A percentile compares a stretch with the other conserved stretches of the same genome.
phyloP scores from a whole-genome alignment of 2,329 filamentous ascomycete species.

The Penicillium sp. region DNA sequence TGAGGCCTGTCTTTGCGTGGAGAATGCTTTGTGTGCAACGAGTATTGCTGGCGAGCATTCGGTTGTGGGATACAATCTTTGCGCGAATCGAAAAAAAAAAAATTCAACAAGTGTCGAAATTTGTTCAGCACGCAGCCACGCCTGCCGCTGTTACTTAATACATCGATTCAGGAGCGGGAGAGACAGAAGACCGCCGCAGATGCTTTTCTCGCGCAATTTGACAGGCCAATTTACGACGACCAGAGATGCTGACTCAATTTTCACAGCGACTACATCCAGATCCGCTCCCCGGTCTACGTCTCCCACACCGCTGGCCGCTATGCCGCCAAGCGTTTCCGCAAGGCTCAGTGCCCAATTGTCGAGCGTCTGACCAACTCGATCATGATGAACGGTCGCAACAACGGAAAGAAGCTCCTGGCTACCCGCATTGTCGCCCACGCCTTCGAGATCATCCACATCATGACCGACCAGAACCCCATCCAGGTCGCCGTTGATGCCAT shows the following conservation, averaged over 20 bases:
- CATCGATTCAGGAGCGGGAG: neutral
- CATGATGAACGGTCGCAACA: conserved; percentile 99
- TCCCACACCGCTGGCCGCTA: conserved; percentile 98
- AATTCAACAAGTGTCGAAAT: neutral
- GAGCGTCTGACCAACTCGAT: conserved; percentile 99
- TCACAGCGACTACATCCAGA: conserved; percentile 97
- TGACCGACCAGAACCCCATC: conserved; percentile 99
- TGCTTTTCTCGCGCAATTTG: neutral
- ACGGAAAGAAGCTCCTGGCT: conserved; percentile 99
- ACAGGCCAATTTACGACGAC: neutral
- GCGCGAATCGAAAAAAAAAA: conserved; percentile 13
- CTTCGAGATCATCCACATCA: conserved; percentile 99
- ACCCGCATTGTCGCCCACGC: conserved; percentile 98
- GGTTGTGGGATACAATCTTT: conserved; percentile 10
- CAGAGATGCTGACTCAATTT: conserved; percentile 31
- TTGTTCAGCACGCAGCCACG: neutral
- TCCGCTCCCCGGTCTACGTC: conserved; percentile 98
- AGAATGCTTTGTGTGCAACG: conserved; percentile 18
- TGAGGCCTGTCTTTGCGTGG: conserved; percentile 14
- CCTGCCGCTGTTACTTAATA: neutral
- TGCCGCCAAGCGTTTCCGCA: conserved; percentile 99
- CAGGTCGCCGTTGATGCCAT: conserved; percentile 99
- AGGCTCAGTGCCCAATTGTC: conserved; percentile 99
- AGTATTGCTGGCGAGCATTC: conserved; percentile 3
- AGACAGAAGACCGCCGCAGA: neutral